These are phyloP conservation scores for Pyrenula massariospora DNA, from an alignment of 495 filamentous ascomycete genomes.

Conservation along the genomic window DNA sequence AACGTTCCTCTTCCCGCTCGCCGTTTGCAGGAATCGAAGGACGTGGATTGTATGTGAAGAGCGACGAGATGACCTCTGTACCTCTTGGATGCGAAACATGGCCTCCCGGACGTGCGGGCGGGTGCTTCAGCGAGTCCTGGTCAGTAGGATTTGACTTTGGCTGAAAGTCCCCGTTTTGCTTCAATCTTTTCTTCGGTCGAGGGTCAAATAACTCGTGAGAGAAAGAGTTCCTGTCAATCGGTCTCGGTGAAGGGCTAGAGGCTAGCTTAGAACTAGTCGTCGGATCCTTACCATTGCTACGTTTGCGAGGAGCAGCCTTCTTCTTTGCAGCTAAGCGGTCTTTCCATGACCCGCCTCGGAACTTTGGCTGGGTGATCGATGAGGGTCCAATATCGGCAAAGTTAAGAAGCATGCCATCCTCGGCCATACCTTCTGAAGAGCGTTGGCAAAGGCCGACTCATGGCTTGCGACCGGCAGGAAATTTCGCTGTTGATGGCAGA, in stretches of 20 bases:
- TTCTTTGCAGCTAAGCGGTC: slow-evolving; percentile 76
- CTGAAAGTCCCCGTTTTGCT: slow-evolving; percentile 11
- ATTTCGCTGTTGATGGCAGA: not conserved
- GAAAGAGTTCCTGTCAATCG: too few relatives aligned
- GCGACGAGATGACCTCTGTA: slow-evolving; percentile 66
- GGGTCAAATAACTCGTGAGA: slow-evolving; percentile 10
- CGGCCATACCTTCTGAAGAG: slow-evolving; percentile 50
- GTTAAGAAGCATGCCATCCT: slow-evolving; percentile 92
- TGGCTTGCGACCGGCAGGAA: not conserved
- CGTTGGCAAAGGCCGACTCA: too few relatives aligned
- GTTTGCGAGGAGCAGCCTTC: slow-evolving; percentile 34
- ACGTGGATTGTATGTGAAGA: slow-evolving; percentile 80
- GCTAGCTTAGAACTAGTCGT: not conserved
- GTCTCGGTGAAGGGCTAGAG: not conserved
- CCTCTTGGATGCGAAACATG: slow-evolving; percentile 21
- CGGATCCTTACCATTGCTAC: slow-evolving; percentile 21
- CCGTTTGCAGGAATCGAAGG: slow-evolving; percentile 38
- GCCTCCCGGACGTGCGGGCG: slow-evolving; percentile 7
- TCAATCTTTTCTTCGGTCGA: slow-evolving; percentile 29
- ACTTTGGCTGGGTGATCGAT: slow-evolving; percentile 49
- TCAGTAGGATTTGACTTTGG: not conserved
- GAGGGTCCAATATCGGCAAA: slow-evolving; percentile 53
- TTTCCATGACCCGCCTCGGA: slow-evolving; percentile 85
- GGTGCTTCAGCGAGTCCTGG: not conserved
- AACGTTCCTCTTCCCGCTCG: slow-evolving; percentile 25